A percentile compares a stretch with the other conserved stretches of the same genome.
Evolutionary conservation across 2,329 filamentous ascomycete species (phyloP).

Genomic region (Colletotrichum destructivum): DNA sequence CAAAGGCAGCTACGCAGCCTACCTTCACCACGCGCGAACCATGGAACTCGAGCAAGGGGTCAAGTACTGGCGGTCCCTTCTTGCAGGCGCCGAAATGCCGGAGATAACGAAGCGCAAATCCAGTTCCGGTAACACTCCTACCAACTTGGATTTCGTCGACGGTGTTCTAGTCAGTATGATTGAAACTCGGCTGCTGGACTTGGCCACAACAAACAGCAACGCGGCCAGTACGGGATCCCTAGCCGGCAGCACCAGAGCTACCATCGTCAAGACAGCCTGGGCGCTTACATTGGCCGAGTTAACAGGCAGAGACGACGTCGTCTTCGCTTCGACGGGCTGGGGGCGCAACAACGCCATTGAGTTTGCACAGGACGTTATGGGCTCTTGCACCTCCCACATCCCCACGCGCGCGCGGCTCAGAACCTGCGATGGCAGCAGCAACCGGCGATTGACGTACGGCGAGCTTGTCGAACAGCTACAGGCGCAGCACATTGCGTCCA

Average conservation of each 20-base stretch:
- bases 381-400: constrained; percentile 31
- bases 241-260: constrained; percentile 13
- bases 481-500: constrained; percentile 61
- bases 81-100: constrained; percentile 63
- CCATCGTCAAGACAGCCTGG: constrained; percentile 22
- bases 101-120: constrained; percentile 43
- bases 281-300: constrained; percentile 18
- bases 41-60: constrained; percentile 53
- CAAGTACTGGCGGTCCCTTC: constrained; percentile 62
- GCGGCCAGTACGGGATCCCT: neutral
- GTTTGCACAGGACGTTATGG: constrained; percentile 30
- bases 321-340: constrained; percentile 28
- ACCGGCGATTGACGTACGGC: neutral
- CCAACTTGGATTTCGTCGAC: constrained; percentile 18
- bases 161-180: constrained; percentile 18
- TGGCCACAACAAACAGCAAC: neutral
- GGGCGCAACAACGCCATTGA: constrained; percentile 21
- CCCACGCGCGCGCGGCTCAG: constrained; percentile 14
- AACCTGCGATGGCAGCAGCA: too few species aligned
- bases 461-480: constrained; percentile 56
- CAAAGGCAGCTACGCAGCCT: constrained; percentile 53
- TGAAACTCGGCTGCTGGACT: neutral
- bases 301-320: constrained; percentile 15
- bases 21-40: constrained; percentile 63
- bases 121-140: neutral